Conservation (phyloP, 257 asterid genomes). For the Gynochthodes officinalis region DNA sequence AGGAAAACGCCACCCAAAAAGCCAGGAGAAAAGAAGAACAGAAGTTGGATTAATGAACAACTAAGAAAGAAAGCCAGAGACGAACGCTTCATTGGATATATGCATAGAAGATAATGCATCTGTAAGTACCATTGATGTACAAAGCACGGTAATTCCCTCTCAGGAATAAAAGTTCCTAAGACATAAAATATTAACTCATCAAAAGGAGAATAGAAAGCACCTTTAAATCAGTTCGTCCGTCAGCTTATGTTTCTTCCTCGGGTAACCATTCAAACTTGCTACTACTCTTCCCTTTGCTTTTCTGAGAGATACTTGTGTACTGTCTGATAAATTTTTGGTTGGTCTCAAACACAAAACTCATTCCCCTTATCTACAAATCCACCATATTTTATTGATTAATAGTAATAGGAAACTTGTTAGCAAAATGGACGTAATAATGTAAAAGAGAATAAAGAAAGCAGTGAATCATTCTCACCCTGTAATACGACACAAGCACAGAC, state of each 20-base stretch:
- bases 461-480: too few relatives aligned
- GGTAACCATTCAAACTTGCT: slow-evolving; percentile 42
- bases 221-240: slow-evolving; percentile 20
- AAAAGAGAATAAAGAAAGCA: neutral
- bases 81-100: neutral
- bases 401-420: neutral
- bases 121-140: slow-evolving; percentile 11
- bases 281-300: slow-evolving; percentile 28
- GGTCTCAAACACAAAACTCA: slow-evolving; percentile 72
- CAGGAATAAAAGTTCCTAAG: slow-evolving; percentile 12
- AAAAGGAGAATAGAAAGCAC: slow-evolving; percentile 13
- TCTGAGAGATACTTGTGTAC: slow-evolving; percentile 37
- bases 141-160: slow-evolving; percentile 7
- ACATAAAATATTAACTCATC: neutral
- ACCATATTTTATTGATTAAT: slow-evolving; percentile 1
- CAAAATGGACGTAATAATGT: neutral
- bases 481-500: neutral
- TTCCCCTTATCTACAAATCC: slow-evolving; percentile 59
- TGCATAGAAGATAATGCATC: slow-evolving; percentile 2
- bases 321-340: slow-evolving; percentile 53
- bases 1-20: neutral
- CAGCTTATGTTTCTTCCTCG: slow-evolving; percentile 29
- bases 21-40: neutral
- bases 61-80: neutral
- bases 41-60: neutral